Conservation (phyloP, 805 yeast genomes). For the Lipomyces yamadae region DNA sequence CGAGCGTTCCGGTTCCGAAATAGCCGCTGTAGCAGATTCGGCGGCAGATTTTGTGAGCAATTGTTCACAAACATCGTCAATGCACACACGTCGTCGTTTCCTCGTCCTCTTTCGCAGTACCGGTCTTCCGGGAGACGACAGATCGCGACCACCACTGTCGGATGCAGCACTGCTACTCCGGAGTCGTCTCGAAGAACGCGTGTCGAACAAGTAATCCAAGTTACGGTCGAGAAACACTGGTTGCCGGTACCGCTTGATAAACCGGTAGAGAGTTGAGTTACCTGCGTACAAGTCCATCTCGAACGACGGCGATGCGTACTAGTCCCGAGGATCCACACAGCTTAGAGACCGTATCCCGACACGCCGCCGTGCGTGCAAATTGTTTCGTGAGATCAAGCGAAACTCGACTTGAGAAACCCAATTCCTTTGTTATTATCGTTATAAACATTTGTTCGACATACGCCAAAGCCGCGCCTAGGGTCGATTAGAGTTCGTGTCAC, state of each 20-base stretch:
- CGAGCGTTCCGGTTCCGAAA: conserved; percentile 11
- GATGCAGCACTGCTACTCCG: neutral
- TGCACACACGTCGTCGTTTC: conserved; percentile 11
- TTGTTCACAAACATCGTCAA: conserved; percentile 27
- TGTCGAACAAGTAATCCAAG: conserved; percentile 27
- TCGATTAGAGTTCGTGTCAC: neutral
- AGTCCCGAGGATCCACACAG: neutral
- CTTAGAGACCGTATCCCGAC: conserved; percentile 3
- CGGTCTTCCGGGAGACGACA: neutral
- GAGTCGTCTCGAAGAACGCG: neutral
- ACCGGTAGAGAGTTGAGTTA: conserved; percentile 30
- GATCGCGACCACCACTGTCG: neutral
- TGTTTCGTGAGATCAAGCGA: neutral
- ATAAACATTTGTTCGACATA: neutral
- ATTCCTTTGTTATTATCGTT: too few relatives aligned
- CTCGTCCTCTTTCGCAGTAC: neutral
- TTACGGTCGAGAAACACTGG: conserved; percentile 34
- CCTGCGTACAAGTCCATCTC: conserved; percentile 33
- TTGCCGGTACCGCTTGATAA: conserved; percentile 27
- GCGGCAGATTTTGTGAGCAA: conserved; percentile 13
- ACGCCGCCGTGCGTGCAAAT: neutral
- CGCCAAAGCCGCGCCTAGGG: neutral
- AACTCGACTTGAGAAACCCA: neutral
- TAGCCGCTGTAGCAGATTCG: conserved; percentile 10
- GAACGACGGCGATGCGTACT: neutral